Evolutionary conservation across 2,329 filamentous ascomycete genomes (phyloP).

Genomic region (Epichloe hybrida): DNA sequence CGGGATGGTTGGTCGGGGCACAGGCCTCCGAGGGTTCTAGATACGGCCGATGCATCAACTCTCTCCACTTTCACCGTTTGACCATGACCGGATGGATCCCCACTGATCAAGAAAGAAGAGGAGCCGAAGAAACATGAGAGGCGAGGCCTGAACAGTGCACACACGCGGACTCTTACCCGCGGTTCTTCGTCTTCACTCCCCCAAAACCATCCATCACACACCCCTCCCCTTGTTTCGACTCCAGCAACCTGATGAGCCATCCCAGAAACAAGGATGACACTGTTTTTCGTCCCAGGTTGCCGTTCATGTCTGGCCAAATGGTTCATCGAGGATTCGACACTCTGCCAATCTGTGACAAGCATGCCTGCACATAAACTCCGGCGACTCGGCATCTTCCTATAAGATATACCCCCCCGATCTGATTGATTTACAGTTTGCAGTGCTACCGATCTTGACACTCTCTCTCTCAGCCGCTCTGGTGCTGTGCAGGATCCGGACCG

Average conservation of each 20-base stretch:
- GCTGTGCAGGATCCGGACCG: neutral
- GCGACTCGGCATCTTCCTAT: constrained; percentile 5
- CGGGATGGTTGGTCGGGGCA: constrained; percentile 5
- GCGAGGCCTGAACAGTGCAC: neutral
- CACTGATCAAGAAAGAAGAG: constrained; percentile 14
- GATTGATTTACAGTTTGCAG: constrained; percentile 9
- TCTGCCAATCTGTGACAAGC: constrained; percentile 11
- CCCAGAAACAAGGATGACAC: constrained; percentile 1
- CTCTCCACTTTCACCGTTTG: constrained; percentile 10
- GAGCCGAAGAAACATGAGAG: neutral
- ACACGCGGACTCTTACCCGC: neutral
- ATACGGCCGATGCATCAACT: constrained; percentile 10
- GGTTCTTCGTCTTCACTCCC: neutral
- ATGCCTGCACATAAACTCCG: constrained; percentile 3
- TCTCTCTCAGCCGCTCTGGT: constrained; percentile 2
- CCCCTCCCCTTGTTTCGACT: neutral
- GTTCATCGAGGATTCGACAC: constrained; percentile 6
- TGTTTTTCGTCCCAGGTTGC: constrained; percentile 7
- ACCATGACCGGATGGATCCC: constrained; percentile 7
- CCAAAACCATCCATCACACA: neutral
- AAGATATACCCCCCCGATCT: constrained; percentile 10
- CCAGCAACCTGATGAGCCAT: neutral
- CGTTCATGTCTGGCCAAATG: neutral
- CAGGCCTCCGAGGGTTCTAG: constrained; percentile 8
- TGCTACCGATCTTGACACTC: neutral